A percentile compares a stretch with the other conserved stretches of the same genome.
These are phyloP conservation scores for Cercospora zeina DNA, from an alignment of 2,329 filamentous ascomycete species.

Conservation along the genomic window DNA sequence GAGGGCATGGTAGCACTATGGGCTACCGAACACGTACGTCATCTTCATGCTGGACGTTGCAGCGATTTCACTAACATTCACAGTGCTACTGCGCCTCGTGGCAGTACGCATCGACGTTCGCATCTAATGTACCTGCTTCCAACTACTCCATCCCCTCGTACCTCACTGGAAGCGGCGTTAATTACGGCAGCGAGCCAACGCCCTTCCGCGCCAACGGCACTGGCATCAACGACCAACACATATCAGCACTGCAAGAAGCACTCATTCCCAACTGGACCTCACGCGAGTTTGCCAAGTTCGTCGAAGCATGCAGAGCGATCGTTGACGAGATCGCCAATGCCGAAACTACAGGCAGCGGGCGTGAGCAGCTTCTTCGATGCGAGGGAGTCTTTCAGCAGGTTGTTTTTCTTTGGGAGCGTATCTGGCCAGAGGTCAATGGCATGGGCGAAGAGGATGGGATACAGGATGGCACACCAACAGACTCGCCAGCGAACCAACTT, in stretches of 20 bases:
- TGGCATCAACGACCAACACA: constrained; percentile 40
- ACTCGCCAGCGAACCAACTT: constrained; percentile 9
- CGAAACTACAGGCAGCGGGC: constrained; percentile 50
- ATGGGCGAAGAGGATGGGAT: constrained; percentile 51
- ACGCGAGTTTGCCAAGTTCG: constrained; percentile 52
- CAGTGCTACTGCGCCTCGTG: constrained; percentile 52
- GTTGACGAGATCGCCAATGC: constrained; percentile 54
- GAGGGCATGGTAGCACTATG: constrained; percentile 73
- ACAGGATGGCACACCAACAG: constrained; percentile 18
- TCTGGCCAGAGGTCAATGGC: constrained; percentile 53
- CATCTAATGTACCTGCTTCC: constrained; percentile 33
- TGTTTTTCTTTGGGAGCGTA: constrained; percentile 51
- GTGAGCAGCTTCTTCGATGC: constrained; percentile 51
- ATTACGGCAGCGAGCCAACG: constrained; percentile 18
- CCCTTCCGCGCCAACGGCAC: constrained; percentile 6
- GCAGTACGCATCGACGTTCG: constrained; percentile 51
- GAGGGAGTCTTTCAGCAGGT: constrained; percentile 52
- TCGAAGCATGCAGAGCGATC: constrained; percentile 51
- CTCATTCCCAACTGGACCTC: constrained; percentile 56
- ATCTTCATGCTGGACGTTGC: not conserved
- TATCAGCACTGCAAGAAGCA: constrained; percentile 52
- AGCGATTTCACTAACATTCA: constrained; percentile 18
- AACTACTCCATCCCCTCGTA: constrained; percentile 39
- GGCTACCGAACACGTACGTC: constrained; percentile 65
- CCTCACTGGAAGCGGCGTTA: constrained; percentile 30